Base-by-base conservation (phyloP, 345 rosid species). In the Brassica rapa region DNA sequence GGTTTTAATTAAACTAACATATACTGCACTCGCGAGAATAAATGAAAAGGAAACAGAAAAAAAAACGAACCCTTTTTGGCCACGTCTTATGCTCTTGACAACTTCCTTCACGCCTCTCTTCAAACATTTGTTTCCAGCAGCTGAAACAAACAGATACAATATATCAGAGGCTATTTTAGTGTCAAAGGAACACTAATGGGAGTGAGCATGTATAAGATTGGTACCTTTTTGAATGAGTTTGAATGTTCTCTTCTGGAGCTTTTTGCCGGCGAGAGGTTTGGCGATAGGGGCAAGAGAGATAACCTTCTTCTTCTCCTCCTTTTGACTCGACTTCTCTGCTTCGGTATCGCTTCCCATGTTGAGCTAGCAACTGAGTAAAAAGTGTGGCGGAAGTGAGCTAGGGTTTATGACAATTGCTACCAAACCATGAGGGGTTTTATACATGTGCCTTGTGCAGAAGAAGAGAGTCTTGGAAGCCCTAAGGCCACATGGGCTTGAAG, bases 61-160 rank as follows among this genome's bases (percentile, higher is more conserved):
- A 46, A 43, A 1, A 7, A 69, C 86, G 73, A 57, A 93, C 98
- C 99, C 99, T 86, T 91, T 93, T 15, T 90, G 85, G 32, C 96
- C 93, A 2, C 98, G 92, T 39, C 98, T 81, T 19, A 95, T 93
- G 66, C 97, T 92, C 80, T 93, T 93, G n/a, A 95, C 98, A 1
- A 95, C 99, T 86, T 95, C 98, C 79, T 95, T 95, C 24, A 95
- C 99, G 8, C 99, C 99, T 84, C 99, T 88, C 86, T 91, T 95
- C 89, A 95, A 82, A 82, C 99, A 93, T 80, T 91, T 95, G 46
- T 86, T 85, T n/a, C 90, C 98, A 70, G 98, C 89, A 78, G 96
- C 98, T 95, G 81, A 43, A 57, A 72, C 7, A 29, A 29, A 9
- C 77, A n/a, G 2, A 12, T 46, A 46, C 16, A 46, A 19, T 19